These are phyloP conservation scores for Boletus huronensis DNA, from an alignment of 768 basidiomycete species.

Conservation along the genomic window DNA sequence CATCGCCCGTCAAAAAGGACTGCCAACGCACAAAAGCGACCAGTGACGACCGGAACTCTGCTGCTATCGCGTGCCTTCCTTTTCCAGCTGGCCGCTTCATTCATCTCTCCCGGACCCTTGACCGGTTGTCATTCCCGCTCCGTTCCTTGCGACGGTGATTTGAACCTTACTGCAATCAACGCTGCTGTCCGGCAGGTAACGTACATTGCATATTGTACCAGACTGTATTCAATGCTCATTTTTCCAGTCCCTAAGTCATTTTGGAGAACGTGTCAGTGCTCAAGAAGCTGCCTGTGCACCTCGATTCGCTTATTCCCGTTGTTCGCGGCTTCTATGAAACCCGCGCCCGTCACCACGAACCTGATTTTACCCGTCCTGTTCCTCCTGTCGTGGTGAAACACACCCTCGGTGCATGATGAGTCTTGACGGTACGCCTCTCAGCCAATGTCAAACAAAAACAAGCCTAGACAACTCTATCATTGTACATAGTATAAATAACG, in stretches of 20 bases:
- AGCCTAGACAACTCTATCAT: neutral
- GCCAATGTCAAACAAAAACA: neutral
- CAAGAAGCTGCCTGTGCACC: neutral
- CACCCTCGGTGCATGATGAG: neutral
- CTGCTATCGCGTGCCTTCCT: neutral
- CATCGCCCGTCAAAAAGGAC: neutral
- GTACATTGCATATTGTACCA: neutral
- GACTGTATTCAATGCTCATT: neutral
- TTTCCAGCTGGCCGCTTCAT: neutral
- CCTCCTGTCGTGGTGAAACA: neutral
- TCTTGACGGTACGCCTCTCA: too few species aligned
- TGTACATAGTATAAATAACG: too few species aligned
- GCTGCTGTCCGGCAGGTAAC: neutral
- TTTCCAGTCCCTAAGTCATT: neutral
- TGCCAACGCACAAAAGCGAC: neutral
- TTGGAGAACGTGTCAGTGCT: neutral
- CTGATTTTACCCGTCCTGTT: neutral
- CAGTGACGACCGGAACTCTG: neutral
- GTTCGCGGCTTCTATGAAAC: neutral
- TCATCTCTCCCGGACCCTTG: neutral
- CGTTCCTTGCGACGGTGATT: conserved; percentile 8
- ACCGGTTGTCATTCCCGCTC: neutral
- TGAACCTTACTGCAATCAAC: neutral
- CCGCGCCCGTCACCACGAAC: neutral
- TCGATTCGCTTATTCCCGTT: conserved; percentile 2